Percentiles rank a stretch among this genome's conserved stretches.
phyloP scores from a whole-genome alignment of 257 asterid species.

The Solanum virginianum region DNA sequence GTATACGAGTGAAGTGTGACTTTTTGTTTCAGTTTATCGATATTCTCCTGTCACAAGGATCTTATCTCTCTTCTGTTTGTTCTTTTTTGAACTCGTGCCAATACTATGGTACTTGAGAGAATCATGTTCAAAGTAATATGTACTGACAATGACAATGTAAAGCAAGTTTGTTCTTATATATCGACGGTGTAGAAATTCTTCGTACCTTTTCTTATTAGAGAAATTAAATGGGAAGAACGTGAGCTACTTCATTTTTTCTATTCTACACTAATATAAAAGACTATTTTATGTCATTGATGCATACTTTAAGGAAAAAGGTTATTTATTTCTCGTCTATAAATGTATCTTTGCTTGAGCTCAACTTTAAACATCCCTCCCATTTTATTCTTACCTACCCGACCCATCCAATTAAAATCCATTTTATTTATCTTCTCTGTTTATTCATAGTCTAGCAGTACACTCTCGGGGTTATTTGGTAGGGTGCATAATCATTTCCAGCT shows the following conservation, averaged over 20 bases:
- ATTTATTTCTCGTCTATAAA: neutral
- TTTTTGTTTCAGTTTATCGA: neutral
- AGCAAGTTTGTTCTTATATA: neutral
- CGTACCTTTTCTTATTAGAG: neutral
- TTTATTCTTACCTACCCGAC: neutral
- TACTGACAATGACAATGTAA: neutral
- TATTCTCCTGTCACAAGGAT: neutral
- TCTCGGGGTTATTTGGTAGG: too few relatives aligned
- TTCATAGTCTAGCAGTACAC: neutral
- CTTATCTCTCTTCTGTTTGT: neutral
- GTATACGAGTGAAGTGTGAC: slow-evolving; percentile 30
- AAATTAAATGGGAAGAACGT: neutral
- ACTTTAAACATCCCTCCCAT: neutral
- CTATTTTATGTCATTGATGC: neutral
- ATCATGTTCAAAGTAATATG: neutral
- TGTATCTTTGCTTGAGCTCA: neutral
- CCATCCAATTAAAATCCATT: neutral
- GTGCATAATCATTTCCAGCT: too few relatives aligned
- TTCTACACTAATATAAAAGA: neutral
- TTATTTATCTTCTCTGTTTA: neutral
- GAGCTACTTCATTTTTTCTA: neutral
- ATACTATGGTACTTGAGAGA: neutral
- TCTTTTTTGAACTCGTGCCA: neutral
- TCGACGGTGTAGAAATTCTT: neutral
- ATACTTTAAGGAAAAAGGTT: neutral